These are phyloP conservation scores for Xerocomus brunneocitrinus DNA, from an alignment of 768 basidiomycete genomes.

Conservation along the genomic window DNA sequence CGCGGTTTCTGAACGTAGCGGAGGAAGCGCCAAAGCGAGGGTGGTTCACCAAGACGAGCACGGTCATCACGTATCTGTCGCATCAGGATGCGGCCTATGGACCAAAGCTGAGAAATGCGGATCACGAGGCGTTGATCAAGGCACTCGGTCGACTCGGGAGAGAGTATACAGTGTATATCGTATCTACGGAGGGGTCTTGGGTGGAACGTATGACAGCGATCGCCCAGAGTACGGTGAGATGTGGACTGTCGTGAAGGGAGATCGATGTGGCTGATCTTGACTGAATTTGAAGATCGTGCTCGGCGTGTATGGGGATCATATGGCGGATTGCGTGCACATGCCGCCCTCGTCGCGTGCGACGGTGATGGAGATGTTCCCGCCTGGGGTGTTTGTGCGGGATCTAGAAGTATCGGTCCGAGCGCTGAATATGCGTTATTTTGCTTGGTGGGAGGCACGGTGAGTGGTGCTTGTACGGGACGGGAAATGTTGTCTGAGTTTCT, in stretches of 20 bases:
- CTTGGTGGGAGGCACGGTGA: slow-evolving; percentile 46
- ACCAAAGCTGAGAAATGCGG: slow-evolving; percentile 45
- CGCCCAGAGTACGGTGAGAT: slow-evolving; percentile 62
- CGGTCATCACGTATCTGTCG: slow-evolving; percentile 64
- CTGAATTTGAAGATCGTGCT: slow-evolving; percentile 45
- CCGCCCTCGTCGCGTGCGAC: slow-evolving; percentile 53
- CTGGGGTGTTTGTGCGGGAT: slow-evolving; percentile 60
- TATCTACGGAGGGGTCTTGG: slow-evolving; percentile 53
- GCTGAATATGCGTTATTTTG: slow-evolving; percentile 53
- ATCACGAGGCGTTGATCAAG: slow-evolving; percentile 59
- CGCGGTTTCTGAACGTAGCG: slow-evolving; percentile 37
- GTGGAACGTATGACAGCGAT: slow-evolving; percentile 60
- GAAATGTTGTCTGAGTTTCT: not conserved
- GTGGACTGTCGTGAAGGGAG: not conserved
- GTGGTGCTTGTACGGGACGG: slow-evolving; percentile 6
- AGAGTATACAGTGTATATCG: slow-evolving; percentile 53
- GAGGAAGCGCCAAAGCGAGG: slow-evolving; percentile 17
- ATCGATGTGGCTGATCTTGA: slow-evolving; percentile 6
- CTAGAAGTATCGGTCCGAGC: slow-evolving; percentile 53
- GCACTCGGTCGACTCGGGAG: slow-evolving; percentile 50
- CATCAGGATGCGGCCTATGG: slow-evolving; percentile 51
- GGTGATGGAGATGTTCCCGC: slow-evolving; percentile 74
- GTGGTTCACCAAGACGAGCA: slow-evolving; percentile 29
- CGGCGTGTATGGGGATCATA: slow-evolving; percentile 54
- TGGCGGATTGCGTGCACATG: slow-evolving; percentile 71